Percentiles rank a stretch among this genome's conserved stretches.
Evolutionary conservation across 257 asterid genomes (phyloP).

Genomic region (Solanum corneliomulleri): DNA sequence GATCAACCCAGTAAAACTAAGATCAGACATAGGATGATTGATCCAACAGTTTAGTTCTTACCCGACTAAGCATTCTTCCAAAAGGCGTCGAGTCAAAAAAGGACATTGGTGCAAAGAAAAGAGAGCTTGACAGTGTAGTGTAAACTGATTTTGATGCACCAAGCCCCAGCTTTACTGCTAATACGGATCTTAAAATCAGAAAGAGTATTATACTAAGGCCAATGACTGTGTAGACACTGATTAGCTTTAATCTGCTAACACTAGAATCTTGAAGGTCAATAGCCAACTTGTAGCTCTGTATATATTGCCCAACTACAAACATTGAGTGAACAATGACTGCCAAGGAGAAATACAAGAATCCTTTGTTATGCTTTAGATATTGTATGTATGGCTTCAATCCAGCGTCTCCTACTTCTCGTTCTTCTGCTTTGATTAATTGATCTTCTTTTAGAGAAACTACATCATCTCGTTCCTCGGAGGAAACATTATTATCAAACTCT

Average conservation of each 20-base stretch:
- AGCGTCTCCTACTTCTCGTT: conserved; percentile 69
- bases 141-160: conserved; percentile 57
- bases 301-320: conserved; percentile 40
- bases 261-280: conserved; percentile 53
- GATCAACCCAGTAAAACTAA: background rate
- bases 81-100: conserved; percentile 88
- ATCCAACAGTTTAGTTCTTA: conserved; percentile 1
- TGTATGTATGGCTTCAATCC: conserved; percentile 65
- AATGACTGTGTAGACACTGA: conserved; percentile 42
- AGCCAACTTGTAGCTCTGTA: conserved; percentile 85
- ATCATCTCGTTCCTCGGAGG: background rate
- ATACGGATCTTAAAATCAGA: conserved; percentile 36
- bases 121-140: conserved; percentile 40
- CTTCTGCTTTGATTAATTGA: conserved; percentile 79
- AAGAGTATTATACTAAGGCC: conserved; percentile 38
- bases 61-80: conserved; percentile 88
- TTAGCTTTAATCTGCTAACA: conserved; percentile 36
- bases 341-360: conserved; percentile 35
- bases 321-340: conserved; percentile 37
- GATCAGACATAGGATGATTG: background rate
- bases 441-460: conserved; percentile 19
- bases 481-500: conserved; percentile 15
- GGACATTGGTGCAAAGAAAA: conserved; percentile 84
- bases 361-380: conserved; percentile 58
- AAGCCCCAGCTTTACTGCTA: conserved; percentile 48